These are phyloP conservation scores for Chloromonas sp. DNA, from an alignment of 163 green algal genomes.

Conservation along the genomic window DNA sequence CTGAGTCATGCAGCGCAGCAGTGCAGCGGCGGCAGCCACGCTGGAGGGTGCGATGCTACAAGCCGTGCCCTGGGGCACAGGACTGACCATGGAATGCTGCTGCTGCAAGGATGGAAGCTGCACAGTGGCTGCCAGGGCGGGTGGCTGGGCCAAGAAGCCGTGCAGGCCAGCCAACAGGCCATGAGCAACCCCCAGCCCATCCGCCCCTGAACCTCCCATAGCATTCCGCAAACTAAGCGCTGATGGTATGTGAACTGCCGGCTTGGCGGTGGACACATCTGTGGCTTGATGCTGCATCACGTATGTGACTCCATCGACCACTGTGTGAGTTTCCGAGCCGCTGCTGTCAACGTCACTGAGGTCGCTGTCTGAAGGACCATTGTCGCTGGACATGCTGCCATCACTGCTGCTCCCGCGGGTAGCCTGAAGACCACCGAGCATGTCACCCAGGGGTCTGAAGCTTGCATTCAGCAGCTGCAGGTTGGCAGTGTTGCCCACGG, in stretches of 20 bases:
- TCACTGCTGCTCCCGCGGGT: background rate
- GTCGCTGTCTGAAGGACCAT: background rate
- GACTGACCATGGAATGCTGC: background rate
- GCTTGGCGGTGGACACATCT: background rate
- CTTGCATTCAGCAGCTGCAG: conserved; percentile 5
- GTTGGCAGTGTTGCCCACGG: background rate
- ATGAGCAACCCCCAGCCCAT: too few relatives aligned
- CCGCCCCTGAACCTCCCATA: too few relatives aligned
- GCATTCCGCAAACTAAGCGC: background rate
- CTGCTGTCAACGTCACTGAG: background rate
- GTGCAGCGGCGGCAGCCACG: too few relatives aligned
- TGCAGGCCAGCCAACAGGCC: too few relatives aligned
- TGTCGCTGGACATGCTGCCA: background rate
- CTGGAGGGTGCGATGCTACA: background rate
- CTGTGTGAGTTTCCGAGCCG: background rate
- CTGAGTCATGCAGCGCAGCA: background rate
- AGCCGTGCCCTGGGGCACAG: background rate
- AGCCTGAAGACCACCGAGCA: background rate
- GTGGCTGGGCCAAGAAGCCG: background rate
- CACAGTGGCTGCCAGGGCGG: background rate
- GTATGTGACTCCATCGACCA: background rate
- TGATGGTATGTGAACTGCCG: background rate
- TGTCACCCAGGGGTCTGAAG: background rate
- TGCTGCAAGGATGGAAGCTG: background rate
- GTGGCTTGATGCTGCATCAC: background rate